These are phyloP conservation scores for Dendrocalamus latiflorus DNA, from an alignment of 202 grass and related monocot species.

Conservation along the genomic window DNA sequence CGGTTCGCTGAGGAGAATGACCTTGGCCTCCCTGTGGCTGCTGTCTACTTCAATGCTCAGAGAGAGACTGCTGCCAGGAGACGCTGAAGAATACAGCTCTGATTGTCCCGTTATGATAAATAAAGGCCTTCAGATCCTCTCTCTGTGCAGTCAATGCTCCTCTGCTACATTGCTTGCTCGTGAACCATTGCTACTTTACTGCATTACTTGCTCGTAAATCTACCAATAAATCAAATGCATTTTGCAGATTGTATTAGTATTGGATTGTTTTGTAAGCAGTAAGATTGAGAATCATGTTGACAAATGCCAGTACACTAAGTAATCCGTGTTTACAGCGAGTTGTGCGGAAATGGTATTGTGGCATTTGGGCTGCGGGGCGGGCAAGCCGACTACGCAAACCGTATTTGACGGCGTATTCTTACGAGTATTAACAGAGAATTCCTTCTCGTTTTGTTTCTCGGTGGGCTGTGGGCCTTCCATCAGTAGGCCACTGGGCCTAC, in stretches of 20 bases:
- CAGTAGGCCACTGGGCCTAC: no score
- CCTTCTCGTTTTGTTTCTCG: no score
- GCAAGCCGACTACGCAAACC: no score
- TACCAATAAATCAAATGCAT: slow-evolving; percentile 43
- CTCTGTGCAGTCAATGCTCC: background rate
- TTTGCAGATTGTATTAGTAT: slow-evolving; percentile 23
- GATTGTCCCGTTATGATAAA: background rate
- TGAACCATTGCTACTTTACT: background rate
- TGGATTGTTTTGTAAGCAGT: slow-evolving; percentile 3
- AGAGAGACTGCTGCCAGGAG: slow-evolving; percentile 78
- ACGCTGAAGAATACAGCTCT: slow-evolving; percentile 33
- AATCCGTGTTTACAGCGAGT: background rate
- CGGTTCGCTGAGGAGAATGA: slow-evolving; percentile 68
- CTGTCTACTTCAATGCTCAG: slow-evolving; percentile 88
- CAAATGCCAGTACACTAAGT: background rate
- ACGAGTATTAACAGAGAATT: no score
- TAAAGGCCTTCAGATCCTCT: slow-evolving; percentile 11
- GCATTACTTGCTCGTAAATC: background rate
- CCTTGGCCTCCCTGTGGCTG: slow-evolving; percentile 71
- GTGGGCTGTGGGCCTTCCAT: no score
- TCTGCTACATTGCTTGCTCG: slow-evolving; percentile 1
- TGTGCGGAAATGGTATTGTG: no score
- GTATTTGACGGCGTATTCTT: no score
- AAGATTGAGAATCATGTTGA: slow-evolving; percentile 1
- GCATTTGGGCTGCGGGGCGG: no score